phyloP scores from a whole-genome alignment of 805 yeast species.

The Lipomyces lipofer region DNA sequence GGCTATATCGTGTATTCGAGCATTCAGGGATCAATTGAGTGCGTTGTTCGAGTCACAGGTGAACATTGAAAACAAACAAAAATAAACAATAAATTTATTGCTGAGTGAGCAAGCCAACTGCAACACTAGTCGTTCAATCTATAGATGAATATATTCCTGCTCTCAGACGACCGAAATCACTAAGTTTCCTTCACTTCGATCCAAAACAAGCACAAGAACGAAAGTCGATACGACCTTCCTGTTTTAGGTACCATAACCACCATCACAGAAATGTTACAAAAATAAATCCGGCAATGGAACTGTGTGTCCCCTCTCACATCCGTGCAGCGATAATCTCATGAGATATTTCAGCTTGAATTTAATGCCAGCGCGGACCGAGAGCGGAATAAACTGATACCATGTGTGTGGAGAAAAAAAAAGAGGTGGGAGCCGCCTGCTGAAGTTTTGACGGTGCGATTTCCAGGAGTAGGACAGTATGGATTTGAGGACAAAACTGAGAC shows the following conservation, averaged over 20 bases:
- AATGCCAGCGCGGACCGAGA: constrained; percentile 3
- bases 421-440: neutral
- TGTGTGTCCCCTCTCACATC: constrained; percentile 20
- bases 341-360: constrained; percentile 2
- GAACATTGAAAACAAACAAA: too few relatives aligned
- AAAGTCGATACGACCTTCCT: too few relatives aligned
- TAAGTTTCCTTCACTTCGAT: constrained; percentile 6
- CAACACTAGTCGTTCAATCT: too few relatives aligned
- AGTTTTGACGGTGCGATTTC: too few relatives aligned
- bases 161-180: constrained; percentile 23
- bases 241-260: constrained; percentile 30
- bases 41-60: too few relatives aligned
- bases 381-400: constrained; percentile 20
- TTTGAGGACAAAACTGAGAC: too few relatives aligned
- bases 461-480: too few relatives aligned
- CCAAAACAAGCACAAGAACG: constrained; percentile 30
- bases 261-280: constrained; percentile 12
- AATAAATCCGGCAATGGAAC: constrained; percentile 26
- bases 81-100: too few relatives aligned
- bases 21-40: too few relatives aligned
- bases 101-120: too few relatives aligned
- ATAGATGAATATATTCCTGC: constrained; percentile 22
- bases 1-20: too few relatives aligned
- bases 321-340: neutral
- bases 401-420: constrained; percentile 14